A percentile compares a stretch with the other conserved stretches of the same genome.
phyloP scores from a whole-genome alignment of 257 asterid genomes.

The Solanum paucissectum region DNA sequence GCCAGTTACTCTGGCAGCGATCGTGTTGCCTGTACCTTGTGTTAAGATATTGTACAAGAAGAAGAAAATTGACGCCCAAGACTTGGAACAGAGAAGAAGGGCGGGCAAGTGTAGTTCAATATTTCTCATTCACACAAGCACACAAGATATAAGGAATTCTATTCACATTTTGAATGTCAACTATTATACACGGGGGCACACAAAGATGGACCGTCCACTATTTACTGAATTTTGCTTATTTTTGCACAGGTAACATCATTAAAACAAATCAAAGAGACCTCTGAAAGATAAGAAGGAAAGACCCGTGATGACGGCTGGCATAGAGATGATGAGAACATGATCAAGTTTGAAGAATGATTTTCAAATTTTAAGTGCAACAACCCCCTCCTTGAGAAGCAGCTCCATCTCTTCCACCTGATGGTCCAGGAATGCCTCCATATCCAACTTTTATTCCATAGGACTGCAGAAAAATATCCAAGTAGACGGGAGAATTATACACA shows the following conservation, averaged over 20 bases:
- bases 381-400: slow-evolving; percentile 72
- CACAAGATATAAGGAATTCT: neutral
- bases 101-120: neutral
- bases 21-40: neutral
- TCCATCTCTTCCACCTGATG: slow-evolving; percentile 73
- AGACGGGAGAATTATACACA: neutral
- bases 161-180: neutral
- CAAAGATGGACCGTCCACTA: neutral
- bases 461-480: slow-evolving; percentile 22
- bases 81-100: neutral
- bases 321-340: neutral
- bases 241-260: neutral
- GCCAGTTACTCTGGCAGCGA: neutral
- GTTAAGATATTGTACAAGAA: neutral
- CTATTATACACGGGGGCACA: neutral
- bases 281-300: neutral
- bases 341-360: neutral
- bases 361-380: slow-evolving; percentile 35
- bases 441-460: slow-evolving; percentile 92
- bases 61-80: neutral
- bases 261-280: neutral
- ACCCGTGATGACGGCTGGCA: neutral
- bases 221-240: neutral
- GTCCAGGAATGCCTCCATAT: slow-evolving; percentile 65
- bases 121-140: neutral